Percentiles rank a stretch among this genome's conserved stretches.
These are phyloP conservation scores for Magnolia sinica DNA, from an alignment of 164 flowering plant species.

Conservation along the genomic window DNA sequence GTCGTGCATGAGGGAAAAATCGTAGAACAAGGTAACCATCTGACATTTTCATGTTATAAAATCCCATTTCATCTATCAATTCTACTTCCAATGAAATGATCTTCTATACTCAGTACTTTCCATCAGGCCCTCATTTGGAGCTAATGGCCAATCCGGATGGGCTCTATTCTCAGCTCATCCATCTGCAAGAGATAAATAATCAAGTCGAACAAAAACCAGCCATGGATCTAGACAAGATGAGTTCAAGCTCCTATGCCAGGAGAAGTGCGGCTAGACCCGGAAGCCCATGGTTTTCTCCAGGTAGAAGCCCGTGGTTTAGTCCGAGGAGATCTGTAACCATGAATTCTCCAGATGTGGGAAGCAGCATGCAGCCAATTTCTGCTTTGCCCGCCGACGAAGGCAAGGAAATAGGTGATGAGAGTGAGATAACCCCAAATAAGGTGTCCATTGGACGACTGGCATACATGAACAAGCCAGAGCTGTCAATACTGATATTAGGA, in stretches of 20 bases:
- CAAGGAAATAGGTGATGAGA: neutral
- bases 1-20: constrained; percentile 66
- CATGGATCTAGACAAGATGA: neutral
- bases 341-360: constrained; percentile 25
- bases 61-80: no score
- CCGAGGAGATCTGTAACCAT: constrained; percentile 33
- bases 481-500: constrained; percentile 44
- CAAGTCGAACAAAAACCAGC: neutral
- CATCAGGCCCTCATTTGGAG: constrained; percentile 58
- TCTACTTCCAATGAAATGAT: no score
- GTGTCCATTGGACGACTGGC: constrained; percentile 45
- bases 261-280: constrained; percentile 10
- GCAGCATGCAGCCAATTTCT: constrained; percentile 22
- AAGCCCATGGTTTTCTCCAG: constrained; percentile 9
- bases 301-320: constrained; percentile 6
- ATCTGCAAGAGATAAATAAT: constrained; percentile 3
- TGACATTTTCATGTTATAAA: neutral
- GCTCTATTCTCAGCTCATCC: constrained; percentile 14
- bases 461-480: constrained; percentile 54
- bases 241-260: constrained; percentile 1
- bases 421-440: constrained; percentile 2
- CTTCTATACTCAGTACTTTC: neutral
- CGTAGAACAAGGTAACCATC: constrained; percentile 57
- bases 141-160: constrained; percentile 33
- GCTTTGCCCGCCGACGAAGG: constrained; percentile 9